Conservation (phyloP, 768 basidiomycete species). For the Suillus fuscotomentosus region DNA sequence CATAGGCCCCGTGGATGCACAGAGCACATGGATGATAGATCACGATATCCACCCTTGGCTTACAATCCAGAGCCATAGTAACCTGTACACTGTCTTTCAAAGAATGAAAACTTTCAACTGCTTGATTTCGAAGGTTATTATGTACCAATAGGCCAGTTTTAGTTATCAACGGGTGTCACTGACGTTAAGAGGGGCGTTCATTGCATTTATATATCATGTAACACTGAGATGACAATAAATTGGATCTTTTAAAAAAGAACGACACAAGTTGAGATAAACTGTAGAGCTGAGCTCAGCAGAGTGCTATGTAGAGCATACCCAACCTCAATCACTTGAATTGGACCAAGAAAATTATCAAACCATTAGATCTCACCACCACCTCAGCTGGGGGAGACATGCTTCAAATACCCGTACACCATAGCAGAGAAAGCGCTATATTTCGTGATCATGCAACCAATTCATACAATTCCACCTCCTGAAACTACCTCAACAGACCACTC, state of each 20-base stretch:
- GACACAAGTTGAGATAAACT: not conserved
- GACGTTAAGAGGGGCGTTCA: not conserved
- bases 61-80: not conserved
- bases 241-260: not conserved
- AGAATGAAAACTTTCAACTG: not conserved
- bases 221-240: not conserved
- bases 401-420: not conserved
- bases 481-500: too few relatives aligned
- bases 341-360: not conserved
- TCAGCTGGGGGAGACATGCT: not conserved
- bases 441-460: not conserved
- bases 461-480: too few relatives aligned
- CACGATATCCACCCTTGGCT: too few relatives aligned
- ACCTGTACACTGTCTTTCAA: not conserved
- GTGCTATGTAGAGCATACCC: too few relatives aligned
- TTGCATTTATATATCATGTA: too few relatives aligned
- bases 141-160: too few relatives aligned
- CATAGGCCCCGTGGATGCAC: not conserved
- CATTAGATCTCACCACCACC: not conserved
- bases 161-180: not conserved
- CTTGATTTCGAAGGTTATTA: not conserved
- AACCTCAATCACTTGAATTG: not conserved
- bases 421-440: not conserved
- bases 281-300: too few relatives aligned
- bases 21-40: not conserved